phyloP scores from a whole-genome alignment of 176 grass and related monocot species.

The Phyllostachys edulis region DNA sequence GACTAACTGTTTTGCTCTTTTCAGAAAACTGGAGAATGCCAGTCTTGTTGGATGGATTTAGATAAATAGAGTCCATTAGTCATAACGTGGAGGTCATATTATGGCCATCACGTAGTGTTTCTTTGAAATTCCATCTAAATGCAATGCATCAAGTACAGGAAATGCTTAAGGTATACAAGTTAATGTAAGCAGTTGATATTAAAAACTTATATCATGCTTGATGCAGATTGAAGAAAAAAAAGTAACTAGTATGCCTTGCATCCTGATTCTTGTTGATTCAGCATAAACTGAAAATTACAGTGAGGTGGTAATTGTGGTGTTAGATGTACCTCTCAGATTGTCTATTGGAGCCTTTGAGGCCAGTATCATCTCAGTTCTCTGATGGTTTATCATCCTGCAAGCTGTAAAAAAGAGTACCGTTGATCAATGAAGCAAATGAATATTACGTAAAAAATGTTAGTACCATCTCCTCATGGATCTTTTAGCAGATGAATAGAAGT shows the following conservation, averaged over 20 bases:
- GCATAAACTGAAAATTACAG: constrained; percentile 6
- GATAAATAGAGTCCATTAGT: neutral
- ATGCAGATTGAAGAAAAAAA: neutral
- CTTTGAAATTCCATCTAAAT: neutral
- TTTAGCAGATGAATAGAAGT: neutral
- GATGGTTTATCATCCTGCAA: constrained; percentile 7
- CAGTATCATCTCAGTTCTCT: neutral
- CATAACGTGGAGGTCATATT: neutral
- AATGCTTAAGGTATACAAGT: neutral
- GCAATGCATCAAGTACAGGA: neutral
- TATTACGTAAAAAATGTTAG: neutral
- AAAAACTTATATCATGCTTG: neutral
- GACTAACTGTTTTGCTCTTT: neutral
- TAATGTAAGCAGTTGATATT: neutral
- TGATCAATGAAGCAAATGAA: neutral
- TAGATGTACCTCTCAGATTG: constrained; percentile 6
- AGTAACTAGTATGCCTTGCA: neutral
- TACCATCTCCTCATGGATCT: neutral
- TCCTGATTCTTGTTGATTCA: neutral
- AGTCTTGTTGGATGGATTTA: neutral
- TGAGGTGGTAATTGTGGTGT: neutral
- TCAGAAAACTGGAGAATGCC: neutral
- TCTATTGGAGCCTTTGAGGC: neutral
- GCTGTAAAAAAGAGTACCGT: neutral
- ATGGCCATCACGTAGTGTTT: neutral